Conservation (phyloP, 108 stramenopile species). For the Skeletonema tropicum region DNA sequence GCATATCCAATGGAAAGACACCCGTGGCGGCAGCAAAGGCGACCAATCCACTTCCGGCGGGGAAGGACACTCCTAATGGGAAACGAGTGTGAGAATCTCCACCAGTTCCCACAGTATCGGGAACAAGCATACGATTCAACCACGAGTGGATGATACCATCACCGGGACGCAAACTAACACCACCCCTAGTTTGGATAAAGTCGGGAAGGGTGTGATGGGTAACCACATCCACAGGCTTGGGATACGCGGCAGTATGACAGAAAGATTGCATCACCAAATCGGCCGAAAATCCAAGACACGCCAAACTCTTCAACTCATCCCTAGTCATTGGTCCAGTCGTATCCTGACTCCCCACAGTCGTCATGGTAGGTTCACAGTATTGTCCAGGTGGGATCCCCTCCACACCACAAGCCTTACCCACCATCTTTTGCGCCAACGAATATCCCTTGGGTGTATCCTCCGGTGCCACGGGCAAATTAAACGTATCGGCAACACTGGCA, state of each 20-base stretch:
- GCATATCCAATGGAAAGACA: slow-evolving; percentile 96
- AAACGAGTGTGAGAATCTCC: slow-evolving; percentile 97
- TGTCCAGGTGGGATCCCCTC: slow-evolving; percentile 87
- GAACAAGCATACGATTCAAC: slow-evolving; percentile 96
- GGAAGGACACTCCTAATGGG: slow-evolving; percentile 96
- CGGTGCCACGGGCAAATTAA: slow-evolving; percentile 75
- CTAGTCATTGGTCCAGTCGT: slow-evolving; percentile 98
- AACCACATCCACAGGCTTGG: slow-evolving; percentile 96
- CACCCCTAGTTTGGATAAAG: slow-evolving; percentile 94
- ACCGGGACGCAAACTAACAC: slow-evolving; percentile 93
- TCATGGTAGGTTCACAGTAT: slow-evolving; percentile 97
- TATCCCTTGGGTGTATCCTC: slow-evolving; percentile 77
- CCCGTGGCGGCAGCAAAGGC: slow-evolving; percentile 96
- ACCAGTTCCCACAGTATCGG: slow-evolving; percentile 95
- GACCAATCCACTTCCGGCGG: slow-evolving; percentile 93
- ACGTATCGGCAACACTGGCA: slow-evolving; percentile 75
- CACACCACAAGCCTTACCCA: slow-evolving; percentile 90
- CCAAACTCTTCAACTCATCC: slow-evolving; percentile 91
- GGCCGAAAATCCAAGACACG: slow-evolving; percentile 94
- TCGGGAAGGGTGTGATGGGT: slow-evolving; percentile 96
- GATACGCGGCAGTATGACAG: slow-evolving; percentile 97
- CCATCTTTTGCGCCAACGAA: slow-evolving; percentile 97
- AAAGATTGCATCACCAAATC: slow-evolving; percentile 97
- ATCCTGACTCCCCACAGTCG: slow-evolving; percentile 95
- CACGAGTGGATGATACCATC: slow-evolving; percentile 98